Evolutionary conservation across 1,284 basidiomycete species (phyloP).

Genomic region (Fistulina hepatica): DNA sequence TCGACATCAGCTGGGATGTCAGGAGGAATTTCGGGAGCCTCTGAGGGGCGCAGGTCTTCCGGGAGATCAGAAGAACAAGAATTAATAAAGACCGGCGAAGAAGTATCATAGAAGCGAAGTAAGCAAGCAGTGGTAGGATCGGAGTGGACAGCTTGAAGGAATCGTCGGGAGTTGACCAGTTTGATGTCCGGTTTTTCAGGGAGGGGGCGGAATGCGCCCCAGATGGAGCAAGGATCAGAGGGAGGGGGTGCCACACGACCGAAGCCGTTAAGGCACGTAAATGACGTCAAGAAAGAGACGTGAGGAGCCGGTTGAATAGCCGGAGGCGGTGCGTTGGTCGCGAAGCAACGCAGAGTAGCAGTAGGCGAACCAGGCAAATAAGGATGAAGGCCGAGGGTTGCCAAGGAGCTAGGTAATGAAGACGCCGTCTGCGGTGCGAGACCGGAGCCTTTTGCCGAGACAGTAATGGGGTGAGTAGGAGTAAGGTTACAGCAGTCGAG

Average conservation of each 20-base stretch:
- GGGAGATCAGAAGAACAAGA: neutral
- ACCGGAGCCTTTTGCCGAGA: neutral
- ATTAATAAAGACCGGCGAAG: neutral
- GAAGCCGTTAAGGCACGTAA: no score
- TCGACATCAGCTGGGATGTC: neutral
- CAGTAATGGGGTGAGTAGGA: neutral
- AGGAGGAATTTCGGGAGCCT: neutral
- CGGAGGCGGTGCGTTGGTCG: no score
- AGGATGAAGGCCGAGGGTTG: constrained; percentile 35
- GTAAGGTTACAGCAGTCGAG: neutral
- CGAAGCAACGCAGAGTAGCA: neutral
- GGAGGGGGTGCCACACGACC: no score
- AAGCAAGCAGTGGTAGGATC: constrained; percentile 29
- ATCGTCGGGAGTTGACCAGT: no score
- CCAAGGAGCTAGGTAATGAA: constrained; percentile 19
- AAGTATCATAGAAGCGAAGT: neutral
- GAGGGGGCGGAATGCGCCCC: no score
- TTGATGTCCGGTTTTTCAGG: no score
- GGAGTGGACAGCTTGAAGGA: constrained; percentile 62
- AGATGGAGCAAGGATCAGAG: no score
- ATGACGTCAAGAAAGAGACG: no score
- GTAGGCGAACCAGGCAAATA: constrained; percentile 18
- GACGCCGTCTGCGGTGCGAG: no score
- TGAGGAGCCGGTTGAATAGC: no score
- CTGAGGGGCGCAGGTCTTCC: neutral